phyloP scores from a whole-genome alignment of 1,284 basidiomycete genomes.

The Cutaneotrichosporon cutaneum region DNA sequence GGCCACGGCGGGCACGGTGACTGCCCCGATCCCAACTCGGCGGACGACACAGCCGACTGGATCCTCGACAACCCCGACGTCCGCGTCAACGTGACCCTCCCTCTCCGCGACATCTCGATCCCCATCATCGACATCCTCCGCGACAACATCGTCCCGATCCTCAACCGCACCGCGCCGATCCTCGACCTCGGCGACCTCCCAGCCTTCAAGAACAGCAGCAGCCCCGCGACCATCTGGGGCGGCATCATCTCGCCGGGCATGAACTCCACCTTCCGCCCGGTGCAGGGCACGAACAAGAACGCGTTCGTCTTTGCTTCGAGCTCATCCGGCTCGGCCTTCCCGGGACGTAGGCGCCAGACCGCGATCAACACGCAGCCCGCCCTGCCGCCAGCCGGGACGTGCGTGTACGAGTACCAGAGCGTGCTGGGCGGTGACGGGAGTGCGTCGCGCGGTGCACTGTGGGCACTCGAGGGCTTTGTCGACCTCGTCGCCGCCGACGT shows the following conservation, averaged over 20 bases:
- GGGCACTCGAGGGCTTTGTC: conserved; percentile 30
- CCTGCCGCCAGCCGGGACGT: background rate
- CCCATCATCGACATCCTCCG: conserved; percentile 10
- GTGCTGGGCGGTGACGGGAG: conserved; percentile 26
- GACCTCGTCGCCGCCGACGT: conserved; percentile 27
- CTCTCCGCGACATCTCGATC: conserved; percentile 7
- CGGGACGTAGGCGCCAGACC: background rate
- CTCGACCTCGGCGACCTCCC: conserved; percentile 10
- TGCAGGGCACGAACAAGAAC: conserved; percentile 21
- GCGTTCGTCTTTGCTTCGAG: conserved; percentile 1
- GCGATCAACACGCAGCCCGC: background rate
- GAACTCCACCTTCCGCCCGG: conserved; percentile 7
- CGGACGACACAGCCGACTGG: background rate
- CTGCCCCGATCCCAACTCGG: background rate
- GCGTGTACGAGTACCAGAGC: conserved; percentile 24
- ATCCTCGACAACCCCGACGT: conserved; percentile 15
- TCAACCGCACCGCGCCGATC: conserved; percentile 11
- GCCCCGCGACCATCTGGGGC: conserved; percentile 12
- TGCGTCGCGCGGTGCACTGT: conserved; percentile 19
- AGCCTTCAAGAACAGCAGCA: background rate
- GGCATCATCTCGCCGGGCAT: conserved; percentile 6
- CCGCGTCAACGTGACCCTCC: background rate
- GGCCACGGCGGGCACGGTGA: background rate
- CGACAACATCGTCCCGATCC: conserved; percentile 9
- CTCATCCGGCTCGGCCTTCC: background rate